These are phyloP conservation scores for Ustilago bromivora DNA, from an alignment of 1,284 basidiomycete genomes.

Conservation along the genomic window DNA sequence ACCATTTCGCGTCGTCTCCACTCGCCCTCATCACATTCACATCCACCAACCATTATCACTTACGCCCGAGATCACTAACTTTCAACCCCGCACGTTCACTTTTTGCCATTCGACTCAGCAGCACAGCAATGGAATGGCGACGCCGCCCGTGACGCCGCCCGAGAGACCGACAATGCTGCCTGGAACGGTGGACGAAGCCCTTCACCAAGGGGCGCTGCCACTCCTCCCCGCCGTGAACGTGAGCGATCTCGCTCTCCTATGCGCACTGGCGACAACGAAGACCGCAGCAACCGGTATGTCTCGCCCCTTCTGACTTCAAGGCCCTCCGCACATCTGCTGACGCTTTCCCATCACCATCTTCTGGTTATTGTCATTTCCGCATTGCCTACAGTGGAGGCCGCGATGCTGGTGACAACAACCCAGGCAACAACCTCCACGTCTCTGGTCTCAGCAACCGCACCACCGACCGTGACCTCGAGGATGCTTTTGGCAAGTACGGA, in stretches of 20 bases:
- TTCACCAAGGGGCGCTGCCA: constrained; percentile 49
- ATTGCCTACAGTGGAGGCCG: constrained; percentile 39
- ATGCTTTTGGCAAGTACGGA: constrained; percentile 87
- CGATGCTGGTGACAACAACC: constrained; percentile 76
- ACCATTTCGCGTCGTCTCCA: constrained; percentile 8
- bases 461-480: constrained; percentile 87
- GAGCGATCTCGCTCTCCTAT: constrained; percentile 49
- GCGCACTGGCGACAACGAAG: constrained; percentile 32
- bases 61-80: constrained; percentile 25
- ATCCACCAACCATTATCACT: constrained; percentile 11
- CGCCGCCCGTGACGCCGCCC: constrained; percentile 55
- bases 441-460: constrained; percentile 84
- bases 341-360: not conserved
- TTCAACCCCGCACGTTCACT: constrained; percentile 24
- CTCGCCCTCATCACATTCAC: constrained; percentile 1
- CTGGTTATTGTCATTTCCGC: not conserved
- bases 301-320: not conserved
- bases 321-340: constrained; percentile 2
- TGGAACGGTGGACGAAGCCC: constrained; percentile 51
- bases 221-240: constrained; percentile 57
- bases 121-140: constrained; percentile 58
- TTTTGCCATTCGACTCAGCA: constrained; percentile 42
- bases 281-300: constrained; percentile 54
- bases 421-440: constrained; percentile 96
- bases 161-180: constrained; percentile 50